These are phyloP conservation scores for Echites panduratus DNA, from an alignment of 257 asterid genomes.

Conservation along the genomic window DNA sequence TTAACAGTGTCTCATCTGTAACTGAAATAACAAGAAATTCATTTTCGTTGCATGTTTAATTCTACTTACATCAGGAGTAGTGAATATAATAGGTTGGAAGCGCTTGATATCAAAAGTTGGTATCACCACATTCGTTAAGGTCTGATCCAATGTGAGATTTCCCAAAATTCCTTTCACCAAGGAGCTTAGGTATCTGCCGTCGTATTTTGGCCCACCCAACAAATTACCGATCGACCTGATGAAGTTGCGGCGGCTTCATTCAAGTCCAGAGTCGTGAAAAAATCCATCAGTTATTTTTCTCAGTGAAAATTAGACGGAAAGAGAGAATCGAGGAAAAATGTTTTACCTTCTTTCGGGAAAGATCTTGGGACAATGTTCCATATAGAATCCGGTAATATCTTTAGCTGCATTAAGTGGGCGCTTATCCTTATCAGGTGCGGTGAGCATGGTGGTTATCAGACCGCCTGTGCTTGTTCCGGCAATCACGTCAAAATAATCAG, in stretches of 20 bases:
- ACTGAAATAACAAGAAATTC: background rate
- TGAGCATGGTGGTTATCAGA: conserved; percentile 52
- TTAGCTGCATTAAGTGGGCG: conserved; percentile 57
- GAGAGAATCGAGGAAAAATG: background rate
- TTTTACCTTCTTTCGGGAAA: conserved; percentile 41
- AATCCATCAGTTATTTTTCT: background rate
- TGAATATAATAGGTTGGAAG: conserved; percentile 36
- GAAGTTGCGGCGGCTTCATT: conserved; percentile 35
- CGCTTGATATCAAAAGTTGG: conserved; percentile 51
- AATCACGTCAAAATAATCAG: conserved; percentile 65
- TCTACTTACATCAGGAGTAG: conserved; percentile 15
- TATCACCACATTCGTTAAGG: conserved; percentile 37
- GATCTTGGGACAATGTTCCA: conserved; percentile 50
- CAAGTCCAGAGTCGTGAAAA: background rate
- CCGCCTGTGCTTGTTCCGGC: conserved; percentile 88
- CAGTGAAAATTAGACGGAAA: background rate
- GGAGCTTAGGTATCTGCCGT: conserved; percentile 35
- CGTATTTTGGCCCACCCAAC: conserved; percentile 60
- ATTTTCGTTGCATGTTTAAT: background rate
- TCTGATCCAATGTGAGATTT: conserved; percentile 29
- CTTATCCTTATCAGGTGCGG: conserved; percentile 48
- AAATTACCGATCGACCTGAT: conserved; percentile 24
- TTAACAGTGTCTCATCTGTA: background rate
- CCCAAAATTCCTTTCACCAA: conserved; percentile 31
- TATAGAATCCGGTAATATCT: conserved; percentile 52